Evolutionary conservation across 768 basidiomycete genomes (phyloP), one percentile per base, ranked within the genome.

Genomic region (Pisolithus albus): DNA sequence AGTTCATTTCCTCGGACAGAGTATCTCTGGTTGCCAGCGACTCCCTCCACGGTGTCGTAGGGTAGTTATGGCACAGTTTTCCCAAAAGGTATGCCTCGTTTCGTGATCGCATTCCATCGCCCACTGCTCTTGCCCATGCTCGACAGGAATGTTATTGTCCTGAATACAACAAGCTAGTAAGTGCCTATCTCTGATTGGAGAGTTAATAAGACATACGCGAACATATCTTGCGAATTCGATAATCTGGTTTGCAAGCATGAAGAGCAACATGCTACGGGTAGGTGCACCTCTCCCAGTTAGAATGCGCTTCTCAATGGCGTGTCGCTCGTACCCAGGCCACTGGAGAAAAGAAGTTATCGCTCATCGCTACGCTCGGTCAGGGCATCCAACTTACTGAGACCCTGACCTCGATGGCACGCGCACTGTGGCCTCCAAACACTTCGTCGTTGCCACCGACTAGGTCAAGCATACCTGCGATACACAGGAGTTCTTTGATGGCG

Each of bases 291-390:
- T 60, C 28, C 68, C 65, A 18, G 72, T 69, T 19, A 58, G 56
- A 47, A 76, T 54, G 5, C 72, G 70, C 55, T 70, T 73, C 58
- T 72, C 65, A 28, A 67, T 63, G 0, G 71, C 65, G 44, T 67
- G 58, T n/a, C 54, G 46, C 19, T 64, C 63, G 61, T 78, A 78
- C 1, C 78, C 77, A 6, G 78, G 76, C 78, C 77, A 79, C 77
- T 78, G 51, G 45, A 46, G 15, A 21, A 15, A 19, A 6, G 4
- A 7, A 10, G 6, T 16, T 37, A 52, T 56, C 32, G 56, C 21
- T 57, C 32, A 26, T 19, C 4, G 42, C 24, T 4, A 30, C 5
- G 21, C 7, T 44, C 5, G n/a, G 36, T 21, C 44, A 16, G 38
- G 13, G 47, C 1, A 16, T 1, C 7, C 19, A 3, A 46, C 67